Percentiles rank a stretch among this genome's conserved stretches.
Conservation (phyloP, 1,284 basidiomycete genomes). For the Peniophora sp. region DNA sequence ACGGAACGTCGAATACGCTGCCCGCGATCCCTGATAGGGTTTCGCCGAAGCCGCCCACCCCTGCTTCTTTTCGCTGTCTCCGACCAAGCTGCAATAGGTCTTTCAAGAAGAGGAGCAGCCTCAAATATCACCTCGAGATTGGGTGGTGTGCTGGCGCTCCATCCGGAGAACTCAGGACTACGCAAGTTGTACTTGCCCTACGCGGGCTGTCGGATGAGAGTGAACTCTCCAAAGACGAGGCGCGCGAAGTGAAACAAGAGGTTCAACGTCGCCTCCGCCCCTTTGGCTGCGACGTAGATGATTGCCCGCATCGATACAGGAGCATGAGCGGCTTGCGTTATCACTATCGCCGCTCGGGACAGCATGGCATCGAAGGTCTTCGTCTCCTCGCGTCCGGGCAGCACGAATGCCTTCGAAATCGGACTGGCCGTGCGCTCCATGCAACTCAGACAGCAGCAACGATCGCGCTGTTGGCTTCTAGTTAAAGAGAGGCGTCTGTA, state of each 20-base stretch:
- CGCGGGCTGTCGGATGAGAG: slow-evolving; percentile 33
- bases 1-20: slow-evolving; percentile 28
- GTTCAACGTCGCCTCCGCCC: slow-evolving; percentile 76
- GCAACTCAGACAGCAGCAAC: slow-evolving; percentile 14
- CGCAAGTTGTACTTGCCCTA: slow-evolving; percentile 57
- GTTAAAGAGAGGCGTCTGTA: no score
- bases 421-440: slow-evolving; percentile 10
- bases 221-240: slow-evolving; percentile 52
- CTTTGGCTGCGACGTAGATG: slow-evolving; percentile 85
- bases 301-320: slow-evolving; percentile 92
- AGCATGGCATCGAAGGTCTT: slow-evolving; percentile 85
- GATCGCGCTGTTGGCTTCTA: slow-evolving; percentile 10
- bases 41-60: slow-evolving; percentile 44
- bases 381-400: slow-evolving; percentile 78
- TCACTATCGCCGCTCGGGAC: slow-evolving; percentile 95
- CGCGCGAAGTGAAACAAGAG: slow-evolving; percentile 71
- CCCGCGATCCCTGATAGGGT: slow-evolving; percentile 45
- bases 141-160: slow-evolving; percentile 91
- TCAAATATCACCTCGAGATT: slow-evolving; percentile 96
- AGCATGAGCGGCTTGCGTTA: slow-evolving; percentile 97
- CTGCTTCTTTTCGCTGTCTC: slow-evolving; percentile 93
- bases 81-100: slow-evolving; percentile 97
- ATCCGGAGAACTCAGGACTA: slow-evolving; percentile 68
- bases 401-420: slow-evolving; percentile 50
- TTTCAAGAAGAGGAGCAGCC: slow-evolving; percentile 94